A percentile compares a stretch with the other conserved stretches of the same genome.
Evolutionary conservation across 169 alveolate genomes (phyloP).

Genomic region (Amoebophrya sp.): DNA sequence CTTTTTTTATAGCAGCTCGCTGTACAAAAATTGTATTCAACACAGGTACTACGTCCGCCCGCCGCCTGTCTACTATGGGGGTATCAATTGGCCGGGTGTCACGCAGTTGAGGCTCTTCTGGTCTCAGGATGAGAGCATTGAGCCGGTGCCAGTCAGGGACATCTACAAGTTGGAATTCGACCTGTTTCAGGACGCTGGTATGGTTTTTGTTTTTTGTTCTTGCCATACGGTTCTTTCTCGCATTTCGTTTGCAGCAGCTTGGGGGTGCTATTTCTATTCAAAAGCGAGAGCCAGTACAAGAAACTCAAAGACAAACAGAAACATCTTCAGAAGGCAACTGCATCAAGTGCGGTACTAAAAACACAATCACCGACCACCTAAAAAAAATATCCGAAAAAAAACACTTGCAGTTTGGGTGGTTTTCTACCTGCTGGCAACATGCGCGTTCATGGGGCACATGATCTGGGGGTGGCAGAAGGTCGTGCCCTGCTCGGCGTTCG

Average conservation of each 20-base stretch:
- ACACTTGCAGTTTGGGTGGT: background rate
- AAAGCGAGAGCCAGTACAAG: too few species aligned
- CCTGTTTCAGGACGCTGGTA: background rate
- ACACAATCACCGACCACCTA: too few species aligned
- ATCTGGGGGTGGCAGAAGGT: conserved; percentile 9
- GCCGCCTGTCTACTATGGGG: background rate
- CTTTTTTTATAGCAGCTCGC: too few species aligned
- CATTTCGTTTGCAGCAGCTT: too few species aligned
- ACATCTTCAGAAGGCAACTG: too few species aligned
- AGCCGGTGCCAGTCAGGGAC: background rate
- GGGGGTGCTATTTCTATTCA: too few species aligned
- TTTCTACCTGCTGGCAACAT: background rate
- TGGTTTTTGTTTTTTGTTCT: background rate
- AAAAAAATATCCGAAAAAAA: too few species aligned
- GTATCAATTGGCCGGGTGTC: background rate
- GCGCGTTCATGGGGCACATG: background rate
- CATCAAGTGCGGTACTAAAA: too few species aligned
- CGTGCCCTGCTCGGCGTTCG: background rate
- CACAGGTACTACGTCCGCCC: background rate
- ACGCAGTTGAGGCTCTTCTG: background rate
- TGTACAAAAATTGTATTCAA: too few species aligned
- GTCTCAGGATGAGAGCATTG: background rate
- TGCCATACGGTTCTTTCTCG: too few species aligned
- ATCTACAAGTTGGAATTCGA: background rate
- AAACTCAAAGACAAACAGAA: too few species aligned